Evolutionary conservation across 2,329 filamentous ascomycete species (phyloP), one percentile per base, ranked within the genome.

Genomic region (Microdochium paspali): DNA sequence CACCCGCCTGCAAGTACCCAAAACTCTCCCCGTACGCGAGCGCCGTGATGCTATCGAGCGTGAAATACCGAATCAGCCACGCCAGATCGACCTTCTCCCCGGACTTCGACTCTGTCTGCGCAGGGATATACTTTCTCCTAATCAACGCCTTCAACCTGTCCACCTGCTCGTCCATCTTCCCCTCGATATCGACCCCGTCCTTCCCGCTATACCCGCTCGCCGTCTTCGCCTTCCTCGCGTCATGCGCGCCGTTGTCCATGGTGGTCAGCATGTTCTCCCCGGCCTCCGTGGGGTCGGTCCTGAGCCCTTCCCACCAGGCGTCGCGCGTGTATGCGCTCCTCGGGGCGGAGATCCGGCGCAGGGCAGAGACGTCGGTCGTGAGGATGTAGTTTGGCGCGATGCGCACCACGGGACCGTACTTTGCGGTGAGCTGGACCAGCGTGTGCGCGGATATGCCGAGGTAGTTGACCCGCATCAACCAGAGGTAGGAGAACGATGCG

Each of bases 11-110:
- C 0, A 62, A 21, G 32, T 56, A 61, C 2, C 59, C 61, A 43
- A 62, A 56, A 1, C 54, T 48, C 24, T 58, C 39, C 20, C 60
- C 58, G 30, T 56, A 61, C 0, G 56, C 54, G 10, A 61, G 46
- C 4, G 51, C 46, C 13, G 56, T 58, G 46, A 63, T 55, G 13
- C 56, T 54, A 35, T 62, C 60, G 13, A 63, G 31, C 3, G 55
- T 56, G 24, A 54, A 54, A 21, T 49, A 55, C 23, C 45, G 42
- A 9, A 44, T 26, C n/a, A 55, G 31, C 4, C 25, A 20, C 10
- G 51, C 51, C 12, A 58, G 48, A 28, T 59, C 56, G 10, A 47
- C 18, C 45, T 49, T 42, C 28, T 47, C 20, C 46, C 35, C 10
- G 32, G 44, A 23, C 6, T 44, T 25, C 42, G 42, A 25, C 35